These are phyloP conservation scores for Vaccinium corymbosum DNA, from an alignment of 148 eudicot species.

Conservation along the genomic window DNA sequence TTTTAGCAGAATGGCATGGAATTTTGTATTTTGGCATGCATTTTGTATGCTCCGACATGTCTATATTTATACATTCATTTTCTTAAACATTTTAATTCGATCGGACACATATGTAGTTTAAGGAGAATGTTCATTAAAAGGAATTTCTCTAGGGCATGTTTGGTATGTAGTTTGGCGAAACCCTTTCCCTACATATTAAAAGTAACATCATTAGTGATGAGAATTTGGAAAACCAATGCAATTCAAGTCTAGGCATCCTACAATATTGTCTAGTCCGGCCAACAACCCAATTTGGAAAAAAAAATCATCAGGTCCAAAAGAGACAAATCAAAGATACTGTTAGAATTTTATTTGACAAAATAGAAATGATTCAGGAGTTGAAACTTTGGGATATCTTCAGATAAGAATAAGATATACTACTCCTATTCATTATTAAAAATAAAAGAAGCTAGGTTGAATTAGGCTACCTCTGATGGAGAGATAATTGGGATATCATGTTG, in stretches of 20 bases:
- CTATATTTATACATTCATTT: not conserved
- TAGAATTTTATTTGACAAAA: slow-evolving; percentile 9
- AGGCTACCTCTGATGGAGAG: not conserved
- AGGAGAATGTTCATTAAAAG: too few species aligned
- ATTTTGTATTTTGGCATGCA: too few species aligned
- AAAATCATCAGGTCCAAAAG: slow-evolving; percentile 15
- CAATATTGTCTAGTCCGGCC: not conserved
- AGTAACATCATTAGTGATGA: slow-evolving; percentile 13
- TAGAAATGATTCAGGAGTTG: slow-evolving; percentile 18
- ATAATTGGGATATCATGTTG: slow-evolving; percentile 20
- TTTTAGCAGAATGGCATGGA: too few species aligned
- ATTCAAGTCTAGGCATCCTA: not conserved
- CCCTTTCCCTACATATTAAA: not conserved
- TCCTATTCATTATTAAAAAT: not conserved
- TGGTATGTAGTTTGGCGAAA: not conserved
- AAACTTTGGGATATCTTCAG: slow-evolving; percentile 2
- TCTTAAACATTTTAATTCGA: too few species aligned
- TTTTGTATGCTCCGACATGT: too few species aligned
- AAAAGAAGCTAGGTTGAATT: slow-evolving; percentile 10
- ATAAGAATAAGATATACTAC: not conserved
- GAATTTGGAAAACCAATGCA: not conserved
- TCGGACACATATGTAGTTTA: too few species aligned
- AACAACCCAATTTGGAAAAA: not conserved
- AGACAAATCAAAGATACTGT: slow-evolving; percentile 13
- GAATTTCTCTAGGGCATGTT: too few species aligned